phyloP scores from a whole-genome alignment of 169 alveolate genomes.

The Prorocentrum cordatum region DNA sequence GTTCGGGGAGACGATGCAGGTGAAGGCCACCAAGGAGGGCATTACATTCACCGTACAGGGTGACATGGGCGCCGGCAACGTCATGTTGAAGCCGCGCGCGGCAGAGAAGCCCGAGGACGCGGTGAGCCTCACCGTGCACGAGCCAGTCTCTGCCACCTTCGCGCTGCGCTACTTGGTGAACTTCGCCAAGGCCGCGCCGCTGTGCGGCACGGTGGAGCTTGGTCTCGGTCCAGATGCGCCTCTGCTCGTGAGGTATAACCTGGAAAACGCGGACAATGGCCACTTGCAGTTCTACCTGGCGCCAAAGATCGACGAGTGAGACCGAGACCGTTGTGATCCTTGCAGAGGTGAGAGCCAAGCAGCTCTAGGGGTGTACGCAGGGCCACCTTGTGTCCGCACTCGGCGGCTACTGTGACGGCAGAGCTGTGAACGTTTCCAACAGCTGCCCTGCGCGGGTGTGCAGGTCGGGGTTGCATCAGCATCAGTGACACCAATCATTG shows the following conservation, averaged over 20 bases:
- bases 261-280: conserved; percentile 22
- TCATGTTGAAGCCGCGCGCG: conserved; percentile 15
- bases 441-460: too few species aligned
- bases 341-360: too few species aligned
- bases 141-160: conserved; percentile 45
- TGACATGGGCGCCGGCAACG: conserved; percentile 40
- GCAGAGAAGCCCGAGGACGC: conserved; percentile 31
- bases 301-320: not conserved
- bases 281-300: conserved; percentile 23
- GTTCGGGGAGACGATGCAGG: conserved; percentile 39
- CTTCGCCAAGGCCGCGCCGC: conserved; percentile 41
- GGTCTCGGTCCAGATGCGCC: too few species aligned
- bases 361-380: too few species aligned
- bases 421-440: too few species aligned
- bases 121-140: conserved; percentile 18
- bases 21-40: conserved; percentile 21
- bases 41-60: conserved; percentile 10
- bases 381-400: too few species aligned
- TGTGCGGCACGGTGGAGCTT: too few species aligned
- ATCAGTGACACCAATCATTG: too few species aligned
- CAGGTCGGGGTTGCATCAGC: too few species aligned
- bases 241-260: too few species aligned
- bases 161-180: not conserved
- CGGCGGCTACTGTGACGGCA: too few species aligned
- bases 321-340: too few species aligned